Conservation (phyloP, 495 filamentous ascomycete species). For the Stereocaulon alpinum region DNA sequence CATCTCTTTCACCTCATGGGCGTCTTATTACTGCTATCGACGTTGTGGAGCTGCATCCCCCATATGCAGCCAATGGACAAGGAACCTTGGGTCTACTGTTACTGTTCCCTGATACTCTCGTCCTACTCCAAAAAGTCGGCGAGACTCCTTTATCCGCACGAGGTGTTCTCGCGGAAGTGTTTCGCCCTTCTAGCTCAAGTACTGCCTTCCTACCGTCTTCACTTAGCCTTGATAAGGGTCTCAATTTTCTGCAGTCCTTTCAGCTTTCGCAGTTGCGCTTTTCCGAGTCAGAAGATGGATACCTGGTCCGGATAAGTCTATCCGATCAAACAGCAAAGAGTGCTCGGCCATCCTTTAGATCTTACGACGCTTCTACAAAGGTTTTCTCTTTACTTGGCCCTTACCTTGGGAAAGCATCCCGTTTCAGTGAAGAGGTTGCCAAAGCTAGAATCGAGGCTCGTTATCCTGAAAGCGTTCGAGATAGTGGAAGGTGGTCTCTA, state of each 20-base stretch:
- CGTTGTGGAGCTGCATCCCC: conserved; percentile 63
- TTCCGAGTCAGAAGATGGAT: conserved; percentile 65
- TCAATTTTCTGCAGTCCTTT: conserved; percentile 65
- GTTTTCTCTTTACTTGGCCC: conserved; percentile 33
- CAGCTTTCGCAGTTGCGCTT: conserved; percentile 60
- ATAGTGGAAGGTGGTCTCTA: conserved; percentile 69
- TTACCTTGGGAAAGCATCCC: conserved; percentile 69
- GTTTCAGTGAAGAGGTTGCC: conserved; percentile 73
- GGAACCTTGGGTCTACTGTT: conserved; percentile 61
- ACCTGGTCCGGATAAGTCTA: conserved; percentile 60
- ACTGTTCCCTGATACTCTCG: conserved; percentile 72
- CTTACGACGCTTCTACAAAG: conserved; percentile 5
- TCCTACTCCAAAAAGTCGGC: conserved; percentile 59
- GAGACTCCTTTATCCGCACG: conserved; percentile 57
- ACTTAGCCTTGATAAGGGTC: conserved; percentile 49
- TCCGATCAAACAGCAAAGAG: conserved; percentile 25
- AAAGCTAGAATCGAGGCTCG: conserved; percentile 80
- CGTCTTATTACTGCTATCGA: conserved; percentile 80
- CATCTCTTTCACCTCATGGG: conserved; percentile 57
- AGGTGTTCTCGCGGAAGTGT: conserved; percentile 70
- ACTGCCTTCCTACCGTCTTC: conserved; percentile 32
- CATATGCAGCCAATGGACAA: conserved; percentile 41
- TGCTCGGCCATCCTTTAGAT: neutral
- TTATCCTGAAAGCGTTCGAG: conserved; percentile 66
- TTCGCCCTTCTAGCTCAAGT: conserved; percentile 41